A percentile compares a stretch with the other conserved stretches of the same genome.
These are phyloP conservation scores for Euryodendron excelsum DNA, from an alignment of 148 eudicot species.

Conservation along the genomic window DNA sequence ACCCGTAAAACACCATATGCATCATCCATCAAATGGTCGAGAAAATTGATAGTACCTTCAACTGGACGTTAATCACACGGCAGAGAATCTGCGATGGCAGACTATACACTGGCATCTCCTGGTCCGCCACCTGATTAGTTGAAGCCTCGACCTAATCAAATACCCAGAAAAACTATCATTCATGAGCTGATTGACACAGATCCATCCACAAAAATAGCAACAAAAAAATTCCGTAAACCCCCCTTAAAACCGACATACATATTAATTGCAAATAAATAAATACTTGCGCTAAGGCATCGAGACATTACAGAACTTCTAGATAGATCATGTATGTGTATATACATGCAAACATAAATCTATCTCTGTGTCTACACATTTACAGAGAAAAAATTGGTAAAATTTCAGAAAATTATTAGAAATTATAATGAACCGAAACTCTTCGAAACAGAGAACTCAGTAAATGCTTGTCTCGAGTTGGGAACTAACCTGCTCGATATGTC, in stretches of 20 bases:
- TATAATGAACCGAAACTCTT: background rate
- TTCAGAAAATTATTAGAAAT: background rate
- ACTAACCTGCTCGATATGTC: conserved; percentile 97
- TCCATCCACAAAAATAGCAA: background rate
- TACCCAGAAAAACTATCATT: conserved; percentile 7
- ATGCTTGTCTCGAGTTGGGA: background rate
- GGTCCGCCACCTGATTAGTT: conserved; percentile 86
- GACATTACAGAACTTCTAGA: background rate
- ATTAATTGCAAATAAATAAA: background rate
- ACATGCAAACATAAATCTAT: no score
- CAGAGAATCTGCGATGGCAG: conserved; percentile 90
- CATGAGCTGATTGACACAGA: background rate
- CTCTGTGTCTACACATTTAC: no score
- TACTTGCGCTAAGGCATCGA: background rate
- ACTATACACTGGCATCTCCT: conserved; percentile 85
- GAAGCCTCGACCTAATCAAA: conserved; percentile 78
- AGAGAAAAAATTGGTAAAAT: background rate
- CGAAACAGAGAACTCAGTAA: background rate
- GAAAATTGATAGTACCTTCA: conserved; percentile 48
- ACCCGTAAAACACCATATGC: background rate
- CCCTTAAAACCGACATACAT: background rate
- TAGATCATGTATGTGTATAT: background rate
- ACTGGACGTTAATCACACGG: conserved; percentile 65
- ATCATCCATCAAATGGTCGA: background rate
- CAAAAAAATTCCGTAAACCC: background rate